Evolutionary conservation across 2,329 filamentous ascomycete species (phyloP).

Genomic region (Cladosporium colombiae): DNA sequence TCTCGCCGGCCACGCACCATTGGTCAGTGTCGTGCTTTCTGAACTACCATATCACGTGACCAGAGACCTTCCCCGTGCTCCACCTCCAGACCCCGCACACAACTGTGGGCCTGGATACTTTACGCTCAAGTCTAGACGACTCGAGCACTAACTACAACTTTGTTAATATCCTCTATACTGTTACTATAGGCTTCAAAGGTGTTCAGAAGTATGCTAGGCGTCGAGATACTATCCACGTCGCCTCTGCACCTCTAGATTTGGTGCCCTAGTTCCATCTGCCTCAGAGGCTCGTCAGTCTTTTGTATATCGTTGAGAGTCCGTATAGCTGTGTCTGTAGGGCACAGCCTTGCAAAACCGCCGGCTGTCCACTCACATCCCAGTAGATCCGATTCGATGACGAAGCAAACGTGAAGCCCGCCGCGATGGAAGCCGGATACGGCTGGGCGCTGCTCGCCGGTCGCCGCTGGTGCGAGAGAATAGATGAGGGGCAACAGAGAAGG

Average conservation of each 20-base stretch:
- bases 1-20: neutral
- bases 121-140: too few species aligned
- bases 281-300: too few species aligned
- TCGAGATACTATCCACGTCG: too few species aligned
- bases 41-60: neutral
- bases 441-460: neutral
- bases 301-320: too few species aligned
- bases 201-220: too few species aligned
- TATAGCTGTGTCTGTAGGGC: too few species aligned
- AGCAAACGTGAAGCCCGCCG: neutral
- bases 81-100: conserved; percentile 1
- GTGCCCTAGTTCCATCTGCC: too few species aligned
- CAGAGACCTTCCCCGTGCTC: neutral
- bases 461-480: neutral
- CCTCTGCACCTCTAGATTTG: too few species aligned
- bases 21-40: neutral
- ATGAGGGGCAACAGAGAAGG: conserved; percentile 6
- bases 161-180: too few species aligned
- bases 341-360: neutral
- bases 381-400: neutral
- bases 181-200: too few species aligned
- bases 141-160: too few species aligned
- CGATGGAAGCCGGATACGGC: neutral
- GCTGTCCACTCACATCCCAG: neutral
- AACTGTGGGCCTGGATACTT: too few species aligned